Conservation (phyloP, 345 rosid species). For the Dipteronia dyeriana region DNA sequence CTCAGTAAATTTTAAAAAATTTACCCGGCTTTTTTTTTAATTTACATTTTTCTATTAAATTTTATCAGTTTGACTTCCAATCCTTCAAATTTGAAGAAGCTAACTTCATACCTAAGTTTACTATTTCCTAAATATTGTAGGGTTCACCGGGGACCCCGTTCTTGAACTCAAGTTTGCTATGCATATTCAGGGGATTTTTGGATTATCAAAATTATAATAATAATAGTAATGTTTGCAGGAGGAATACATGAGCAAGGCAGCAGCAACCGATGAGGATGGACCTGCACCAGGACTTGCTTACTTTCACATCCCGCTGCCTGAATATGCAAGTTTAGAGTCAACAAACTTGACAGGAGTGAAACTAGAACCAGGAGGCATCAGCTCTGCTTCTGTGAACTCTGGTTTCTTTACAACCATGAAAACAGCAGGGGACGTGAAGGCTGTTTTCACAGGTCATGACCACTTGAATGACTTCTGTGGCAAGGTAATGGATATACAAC, state of each 20-base stretch:
- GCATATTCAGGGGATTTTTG: no score
- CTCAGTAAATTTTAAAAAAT: no score
- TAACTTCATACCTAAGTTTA: no score
- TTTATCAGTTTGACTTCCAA: no score
- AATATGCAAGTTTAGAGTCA: slow-evolving; percentile 51
- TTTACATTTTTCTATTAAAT: no score
- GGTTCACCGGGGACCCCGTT: no score
- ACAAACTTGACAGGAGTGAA: slow-evolving; percentile 67
- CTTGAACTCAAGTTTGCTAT: no score
- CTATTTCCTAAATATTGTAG: no score
- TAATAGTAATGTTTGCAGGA: slow-evolving; percentile 35
- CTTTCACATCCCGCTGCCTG: slow-evolving; percentile 92
- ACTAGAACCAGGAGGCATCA: slow-evolving; percentile 51
- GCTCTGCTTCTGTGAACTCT: slow-evolving; percentile 73
- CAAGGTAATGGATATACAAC: slow-evolving; percentile 56
- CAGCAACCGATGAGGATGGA: slow-evolving; percentile 38
- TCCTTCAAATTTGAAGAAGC: no score
- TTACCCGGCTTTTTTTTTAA: no score
- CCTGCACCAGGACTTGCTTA: slow-evolving; percentile 80
- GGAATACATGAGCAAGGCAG: slow-evolving; percentile 55
- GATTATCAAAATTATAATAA: not conserved
- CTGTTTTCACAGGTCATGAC: slow-evolving; percentile 88
- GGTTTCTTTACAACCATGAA: slow-evolving; percentile 84
- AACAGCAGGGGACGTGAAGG: slow-evolving; percentile 79
- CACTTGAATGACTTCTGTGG: slow-evolving; percentile 90